Evolutionary conservation across 306 rosid genomes (phyloP).

Genomic region (Astragalus glycyphyllos): DNA sequence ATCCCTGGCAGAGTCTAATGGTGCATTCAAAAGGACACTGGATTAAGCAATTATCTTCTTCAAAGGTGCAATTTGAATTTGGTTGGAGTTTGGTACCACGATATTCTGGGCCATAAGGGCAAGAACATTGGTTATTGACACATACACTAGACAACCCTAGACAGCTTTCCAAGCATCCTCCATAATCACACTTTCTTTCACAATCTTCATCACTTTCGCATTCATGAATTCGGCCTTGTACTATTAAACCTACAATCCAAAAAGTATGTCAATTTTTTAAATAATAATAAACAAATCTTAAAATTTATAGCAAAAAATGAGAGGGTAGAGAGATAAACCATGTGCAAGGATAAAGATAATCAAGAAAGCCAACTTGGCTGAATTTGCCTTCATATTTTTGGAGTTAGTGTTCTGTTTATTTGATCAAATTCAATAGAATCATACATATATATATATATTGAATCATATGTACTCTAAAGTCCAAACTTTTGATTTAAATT

Average conservation of each 20-base stretch:
- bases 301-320: not conserved
- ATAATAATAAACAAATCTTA: too few species aligned
- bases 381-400: constrained; percentile 16
- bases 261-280: not conserved
- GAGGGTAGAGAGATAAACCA: constrained; percentile 2
- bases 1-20: constrained; percentile 15
- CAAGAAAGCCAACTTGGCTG: constrained; percentile 27
- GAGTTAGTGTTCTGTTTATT: too few species aligned
- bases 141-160: not conserved
- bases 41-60: constrained; percentile 6
- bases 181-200: not conserved
- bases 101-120: constrained; percentile 25
- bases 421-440: too few species aligned
- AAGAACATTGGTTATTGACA: not conserved
- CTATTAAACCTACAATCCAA: constrained; percentile 8
- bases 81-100: not conserved
- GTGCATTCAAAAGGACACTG: constrained; percentile 31
- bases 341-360: constrained; percentile 1
- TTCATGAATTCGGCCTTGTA: not conserved
- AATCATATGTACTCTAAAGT: not conserved
- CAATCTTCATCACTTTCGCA: constrained; percentile 30
- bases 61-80: constrained; percentile 29
- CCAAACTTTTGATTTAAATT: too few species aligned
- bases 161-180: not conserved
- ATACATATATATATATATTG: too few species aligned